Base-by-base conservation (phyloP, 495 filamentous ascomycete species). In the Letharia lupina region DNA sequence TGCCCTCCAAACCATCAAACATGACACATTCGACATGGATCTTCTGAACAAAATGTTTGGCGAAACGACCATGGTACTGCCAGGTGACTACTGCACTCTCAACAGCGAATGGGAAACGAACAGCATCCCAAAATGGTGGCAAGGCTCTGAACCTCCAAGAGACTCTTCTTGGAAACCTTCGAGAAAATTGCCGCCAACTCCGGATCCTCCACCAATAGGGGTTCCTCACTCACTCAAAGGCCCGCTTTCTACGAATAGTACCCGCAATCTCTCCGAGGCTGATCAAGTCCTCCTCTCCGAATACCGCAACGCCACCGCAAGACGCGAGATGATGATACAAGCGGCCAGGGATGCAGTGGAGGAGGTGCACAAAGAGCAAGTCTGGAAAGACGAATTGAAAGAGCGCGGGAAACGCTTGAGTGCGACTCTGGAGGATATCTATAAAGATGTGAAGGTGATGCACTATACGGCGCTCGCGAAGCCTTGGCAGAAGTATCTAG, bases 21-120 rank as follows among this genome's bases (percentile, higher is more conserved):
- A 18, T 20, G 59, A 70, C 57, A 70, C 71, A 52, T 77, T 77
- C 63, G 76, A 77, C 60, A 77, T 77, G 76, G 76, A 77, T 58
- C 64, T 77, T 10, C 37, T 77, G 40, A 77, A 77, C 61, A 44
- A 69, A 40, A 63, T 77, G 61, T 67, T 77, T n/a, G 61, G 23
- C 31, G 68, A 74, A 35, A 68, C 71, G 50, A 65, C 75, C 18
- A 72, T 77, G 73, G 59, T 77, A 47, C 63, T 77, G 12, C 75
- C 76, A 10, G 76, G 76, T 7, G 63, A 71, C n/a, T 77, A 77
- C 61, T 75, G 70, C 41, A 77, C 76, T 31, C 66, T 75, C 1
- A 77, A 77, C 57, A 74, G 73, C 39, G 72, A 77, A 47, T 77
- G 76, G 76, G 76, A 77, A 62, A 70, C 66, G 12, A 67, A 70